These are phyloP conservation scores for Inosperma sp. DNA, from an alignment of 768 basidiomycete species.

Conservation along the genomic window DNA sequence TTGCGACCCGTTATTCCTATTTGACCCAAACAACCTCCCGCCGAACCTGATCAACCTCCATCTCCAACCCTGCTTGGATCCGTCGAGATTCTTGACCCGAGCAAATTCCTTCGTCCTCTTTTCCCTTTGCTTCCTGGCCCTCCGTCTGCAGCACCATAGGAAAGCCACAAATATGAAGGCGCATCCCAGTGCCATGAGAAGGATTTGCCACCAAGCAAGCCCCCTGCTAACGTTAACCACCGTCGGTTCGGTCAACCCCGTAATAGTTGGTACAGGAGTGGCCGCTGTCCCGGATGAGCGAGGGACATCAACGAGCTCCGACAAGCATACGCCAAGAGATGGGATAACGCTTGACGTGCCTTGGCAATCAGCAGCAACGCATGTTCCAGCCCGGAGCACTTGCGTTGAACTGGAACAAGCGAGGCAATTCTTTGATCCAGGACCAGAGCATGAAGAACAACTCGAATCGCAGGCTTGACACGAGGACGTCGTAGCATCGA, in stretches of 20 bases:
- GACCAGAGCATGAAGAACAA: constrained; percentile 73
- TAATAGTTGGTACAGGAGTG: constrained; percentile 48
- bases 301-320: constrained; percentile 61
- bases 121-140: constrained; percentile 62
- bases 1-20: constrained; percentile 16
- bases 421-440: constrained; percentile 65
- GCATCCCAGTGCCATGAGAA: constrained; percentile 78
- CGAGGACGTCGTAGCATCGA: constrained; percentile 56
- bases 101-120: constrained; percentile 65
- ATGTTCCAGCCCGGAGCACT: constrained; percentile 62
- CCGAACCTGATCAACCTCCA: constrained; percentile 52
- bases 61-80: constrained; percentile 47
- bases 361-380: constrained; percentile 58
- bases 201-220: constrained; percentile 79
- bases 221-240: constrained; percentile 27
- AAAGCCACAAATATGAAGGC: constrained; percentile 70
- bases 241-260: constrained; percentile 55
- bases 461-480: constrained; percentile 72
- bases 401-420: constrained; percentile 62
- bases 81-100: constrained; percentile 48
- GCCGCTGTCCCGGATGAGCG: constrained; percentile 43
- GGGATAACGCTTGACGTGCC: constrained; percentile 53
- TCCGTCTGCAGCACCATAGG: constrained; percentile 64
- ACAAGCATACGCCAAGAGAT: constrained; percentile 74
- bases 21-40: constrained; percentile 52